phyloP scores from a whole-genome alignment of 306 rosid species.

The Adenanthera pavonina region DNA sequence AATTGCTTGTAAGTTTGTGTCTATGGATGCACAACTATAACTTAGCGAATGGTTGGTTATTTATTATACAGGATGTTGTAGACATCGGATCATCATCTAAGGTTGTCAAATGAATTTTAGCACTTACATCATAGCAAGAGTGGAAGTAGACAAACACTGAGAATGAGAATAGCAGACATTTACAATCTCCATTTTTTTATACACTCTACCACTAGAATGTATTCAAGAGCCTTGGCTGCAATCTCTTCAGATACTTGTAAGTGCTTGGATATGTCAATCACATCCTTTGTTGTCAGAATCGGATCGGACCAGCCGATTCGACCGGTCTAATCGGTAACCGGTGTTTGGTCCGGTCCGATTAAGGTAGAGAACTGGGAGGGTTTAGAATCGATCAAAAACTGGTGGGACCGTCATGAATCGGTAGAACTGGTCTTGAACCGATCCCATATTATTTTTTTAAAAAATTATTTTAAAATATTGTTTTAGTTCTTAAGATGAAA shows the following conservation, averaged over 20 bases:
- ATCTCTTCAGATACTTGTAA: slow-evolving; percentile 66
- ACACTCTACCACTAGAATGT: slow-evolving; percentile 59
- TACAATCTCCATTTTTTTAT: slow-evolving; percentile 68
- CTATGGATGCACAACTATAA: slow-evolving; percentile 24
- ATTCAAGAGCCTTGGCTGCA: slow-evolving; percentile 57
- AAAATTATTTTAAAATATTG: too few relatives aligned
- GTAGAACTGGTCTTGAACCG: too few relatives aligned
- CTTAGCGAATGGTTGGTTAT: slow-evolving; percentile 11
- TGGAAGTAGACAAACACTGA: slow-evolving; percentile 57
- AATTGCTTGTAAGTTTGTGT: background rate
- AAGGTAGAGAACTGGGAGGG: too few relatives aligned
- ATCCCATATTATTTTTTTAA: too few relatives aligned
- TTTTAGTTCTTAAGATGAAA: too few relatives aligned
- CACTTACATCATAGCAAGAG: slow-evolving; percentile 74
- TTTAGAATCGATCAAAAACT: too few relatives aligned
- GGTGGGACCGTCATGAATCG: too few relatives aligned
- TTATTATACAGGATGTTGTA: slow-evolving; percentile 66
- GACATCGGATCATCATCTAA: slow-evolving; percentile 74
- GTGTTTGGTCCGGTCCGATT: too few relatives aligned
- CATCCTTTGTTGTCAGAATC: background rate
- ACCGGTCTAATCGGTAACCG: too few relatives aligned
- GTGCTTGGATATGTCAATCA: slow-evolving; percentile 70
- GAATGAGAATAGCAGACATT: slow-evolving; percentile 55
- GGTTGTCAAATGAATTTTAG: slow-evolving; percentile 86
- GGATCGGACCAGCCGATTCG: too few relatives aligned